Percentiles rank a stretch among this genome's conserved stretches.
Conservation (phyloP, 345 rosid genomes). For the Litchi chinensis region DNA sequence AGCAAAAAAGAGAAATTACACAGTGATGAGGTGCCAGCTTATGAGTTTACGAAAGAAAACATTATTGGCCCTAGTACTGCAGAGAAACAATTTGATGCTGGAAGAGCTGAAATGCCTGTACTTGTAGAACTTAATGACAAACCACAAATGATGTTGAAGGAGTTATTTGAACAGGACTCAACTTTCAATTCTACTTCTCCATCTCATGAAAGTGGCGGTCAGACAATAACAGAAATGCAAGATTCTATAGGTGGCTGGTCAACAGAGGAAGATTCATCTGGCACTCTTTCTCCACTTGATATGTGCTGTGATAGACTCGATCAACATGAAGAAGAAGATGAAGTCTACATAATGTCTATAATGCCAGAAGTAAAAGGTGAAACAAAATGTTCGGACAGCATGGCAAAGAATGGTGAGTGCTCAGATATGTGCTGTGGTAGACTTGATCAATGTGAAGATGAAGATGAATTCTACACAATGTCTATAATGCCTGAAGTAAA, state of each 20-base stretch:
- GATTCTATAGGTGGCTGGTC: slow-evolving; percentile 19
- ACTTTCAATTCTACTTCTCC: slow-evolving; percentile 23
- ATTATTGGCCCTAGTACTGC: slow-evolving; percentile 11
- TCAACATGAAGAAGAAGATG: slow-evolving; percentile 24
- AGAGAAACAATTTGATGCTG: slow-evolving; percentile 18
- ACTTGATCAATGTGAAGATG: slow-evolving; percentile 26
- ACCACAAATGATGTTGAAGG: slow-evolving; percentile 37
- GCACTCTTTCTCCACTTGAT: slow-evolving; percentile 26
- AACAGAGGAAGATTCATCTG: slow-evolving; percentile 19
- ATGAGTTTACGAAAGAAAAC: slow-evolving; percentile 20
- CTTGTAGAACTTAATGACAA: slow-evolving; percentile 32
- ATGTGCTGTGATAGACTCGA: slow-evolving; percentile 20
- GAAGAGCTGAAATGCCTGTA: slow-evolving; percentile 25
- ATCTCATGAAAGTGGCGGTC: slow-evolving; percentile 33
- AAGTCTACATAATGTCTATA: slow-evolving; percentile 8
- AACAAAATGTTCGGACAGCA: slow-evolving; percentile 14
- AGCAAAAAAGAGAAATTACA: slow-evolving; percentile 16
- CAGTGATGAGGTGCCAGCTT: slow-evolving; percentile 3
- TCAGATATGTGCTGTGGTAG: slow-evolving; percentile 1
- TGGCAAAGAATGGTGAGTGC: slow-evolving; percentile 1
- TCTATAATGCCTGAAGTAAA: slow-evolving; percentile 20
- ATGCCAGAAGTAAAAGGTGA: slow-evolving; percentile 20
- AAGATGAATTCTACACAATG: slow-evolving; percentile 8
- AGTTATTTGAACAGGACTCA: slow-evolving; percentile 46
- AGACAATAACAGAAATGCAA: slow-evolving; percentile 23